Base-by-base conservation (phyloP, 768 basidiomycete genomes). In the Boletus tomentosulus region DNA sequence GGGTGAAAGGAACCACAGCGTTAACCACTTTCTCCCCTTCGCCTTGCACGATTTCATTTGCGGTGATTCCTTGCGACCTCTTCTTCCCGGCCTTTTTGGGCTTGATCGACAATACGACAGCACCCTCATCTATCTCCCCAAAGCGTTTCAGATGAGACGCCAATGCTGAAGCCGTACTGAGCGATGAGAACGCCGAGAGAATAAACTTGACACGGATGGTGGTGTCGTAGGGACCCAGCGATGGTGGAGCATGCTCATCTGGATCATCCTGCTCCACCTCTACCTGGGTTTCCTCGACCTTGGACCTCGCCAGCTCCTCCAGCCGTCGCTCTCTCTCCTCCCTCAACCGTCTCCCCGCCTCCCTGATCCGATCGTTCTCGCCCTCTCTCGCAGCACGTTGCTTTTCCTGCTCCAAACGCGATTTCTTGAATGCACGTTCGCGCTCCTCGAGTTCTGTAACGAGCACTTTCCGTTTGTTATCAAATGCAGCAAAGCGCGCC, bases 361-460 rank as follows among this genome's bases (percentile, higher is more conserved):
- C 87, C 67, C 86, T 88, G 48, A 92, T 83, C 38, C 74, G 77
- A 65, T 88, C 88, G 3, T 83, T 84, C 65, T 87, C 83, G 7
- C 79, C 74, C 71, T 78, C 79, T 50, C 75, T 69, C 43, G 73
- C 75, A 3, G 70, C 72, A 63, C 82, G 80, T 57, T 85, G 80
- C 57, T 80, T 76, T 55, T 81, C 77, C 58, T 82, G 81, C n/a
- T 84, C 86, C 48, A 78, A 59, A 48, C 78, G 78, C 1, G 82
- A 75, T 64, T 86, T 88, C 75, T 91, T 92, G 71, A 86, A 83
- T 19, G 79, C 86, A 9, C 81, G 78, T 60, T 93, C 91, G 33
- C 86, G 76, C 61, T 83, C 85, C 65, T 93, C 91, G 13, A 92
- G 76, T 62, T 91, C 90, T 31, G 87, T 84, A 22, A 89, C 78